These are phyloP conservation scores for Blakeslea trispora DNA, from an alignment of 371 early-diverging fungal genomes.

Conservation along the genomic window DNA sequence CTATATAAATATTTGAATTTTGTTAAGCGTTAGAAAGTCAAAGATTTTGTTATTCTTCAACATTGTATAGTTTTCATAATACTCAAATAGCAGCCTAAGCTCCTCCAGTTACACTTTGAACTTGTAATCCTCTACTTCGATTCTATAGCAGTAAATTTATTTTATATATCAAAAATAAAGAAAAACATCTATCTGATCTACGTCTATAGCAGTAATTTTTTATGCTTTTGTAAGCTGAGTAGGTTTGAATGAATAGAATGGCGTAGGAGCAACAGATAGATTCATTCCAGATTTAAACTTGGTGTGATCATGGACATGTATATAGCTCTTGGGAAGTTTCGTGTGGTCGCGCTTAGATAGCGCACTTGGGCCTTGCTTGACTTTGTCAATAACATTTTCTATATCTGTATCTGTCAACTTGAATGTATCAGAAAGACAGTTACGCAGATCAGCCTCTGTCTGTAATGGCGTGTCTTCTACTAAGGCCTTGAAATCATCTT, in stretches of 20 bases:
- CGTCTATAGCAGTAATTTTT: too few relatives aligned
- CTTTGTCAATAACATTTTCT: conserved; percentile 19
- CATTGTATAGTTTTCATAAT: too few relatives aligned
- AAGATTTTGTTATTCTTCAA: too few relatives aligned
- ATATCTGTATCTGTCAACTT: conserved; percentile 15
- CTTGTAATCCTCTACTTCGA: too few relatives aligned
- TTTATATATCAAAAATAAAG: too few relatives aligned
- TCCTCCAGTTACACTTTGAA: too few relatives aligned
- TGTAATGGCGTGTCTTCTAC: conserved; percentile 4
- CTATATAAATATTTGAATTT: too few relatives aligned
- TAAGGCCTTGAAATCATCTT: conserved; percentile 21
- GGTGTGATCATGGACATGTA: conserved; percentile 49
- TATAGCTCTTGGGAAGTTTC: conserved; percentile 41
- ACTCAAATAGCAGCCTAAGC: too few relatives aligned
- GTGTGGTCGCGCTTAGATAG: conserved; percentile 29
- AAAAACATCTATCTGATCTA: too few relatives aligned
- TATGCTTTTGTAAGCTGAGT: not conserved
- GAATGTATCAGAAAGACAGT: conserved; percentile 8
- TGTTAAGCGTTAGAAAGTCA: too few relatives aligned
- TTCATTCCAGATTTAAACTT: conserved; percentile 62
- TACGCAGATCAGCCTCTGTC: conserved; percentile 15
- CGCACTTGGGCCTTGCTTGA: conserved; percentile 25
- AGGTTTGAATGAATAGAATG: conserved; percentile 30
- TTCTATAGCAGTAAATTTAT: too few relatives aligned
- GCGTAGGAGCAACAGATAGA: conserved; percentile 59